Conservation (phyloP, 208 protist species). For the Leishmania gerbilli region DNA sequence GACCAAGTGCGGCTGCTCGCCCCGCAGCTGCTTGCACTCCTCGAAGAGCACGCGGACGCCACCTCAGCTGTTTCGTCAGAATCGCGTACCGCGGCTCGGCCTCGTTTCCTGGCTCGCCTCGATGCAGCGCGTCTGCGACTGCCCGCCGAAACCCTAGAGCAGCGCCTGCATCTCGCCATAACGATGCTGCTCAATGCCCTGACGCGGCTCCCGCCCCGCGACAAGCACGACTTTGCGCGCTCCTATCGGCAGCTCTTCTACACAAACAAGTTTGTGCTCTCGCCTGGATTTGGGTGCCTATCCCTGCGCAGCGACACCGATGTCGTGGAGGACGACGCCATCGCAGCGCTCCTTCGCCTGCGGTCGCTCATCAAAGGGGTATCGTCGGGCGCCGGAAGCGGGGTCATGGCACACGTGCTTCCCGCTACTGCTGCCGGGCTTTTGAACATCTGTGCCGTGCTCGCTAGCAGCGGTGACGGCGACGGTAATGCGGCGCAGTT, state of each 20-base stretch:
- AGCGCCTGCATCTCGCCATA: conserved; percentile 68
- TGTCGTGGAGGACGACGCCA: conserved; percentile 10
- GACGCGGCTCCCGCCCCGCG: conserved; percentile 26
- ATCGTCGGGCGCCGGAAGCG: conserved; percentile 43
- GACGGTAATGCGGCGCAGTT: not conserved
- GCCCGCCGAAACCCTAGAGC: conserved; percentile 71
- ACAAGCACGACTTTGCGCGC: conserved; percentile 22
- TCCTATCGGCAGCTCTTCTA: conserved; percentile 57
- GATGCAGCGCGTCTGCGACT: conserved; percentile 27
- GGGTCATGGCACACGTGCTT: conserved; percentile 38
- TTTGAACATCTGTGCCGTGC: conserved; percentile 41
- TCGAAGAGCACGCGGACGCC: conserved; percentile 33
- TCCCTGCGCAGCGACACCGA: conserved; percentile 41
- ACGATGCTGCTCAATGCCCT: conserved; percentile 51
- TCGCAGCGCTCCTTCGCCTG: conserved; percentile 47
- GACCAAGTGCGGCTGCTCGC: conserved; percentile 42
- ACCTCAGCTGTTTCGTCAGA: not conserved
- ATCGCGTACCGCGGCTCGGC: not conserved
- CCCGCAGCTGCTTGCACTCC: conserved; percentile 51
- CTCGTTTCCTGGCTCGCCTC: conserved; percentile 15
- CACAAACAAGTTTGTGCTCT: conserved; percentile 69
- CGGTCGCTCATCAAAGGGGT: conserved; percentile 45
- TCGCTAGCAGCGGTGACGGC: not conserved
- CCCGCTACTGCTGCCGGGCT: conserved; percentile 53
- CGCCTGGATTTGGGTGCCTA: conserved; percentile 67